A percentile compares a stretch with the other conserved stretches of the same genome.
Conservation (phyloP, 1,284 basidiomycete genomes). For the Moesziomyces parantarcticus region DNA sequence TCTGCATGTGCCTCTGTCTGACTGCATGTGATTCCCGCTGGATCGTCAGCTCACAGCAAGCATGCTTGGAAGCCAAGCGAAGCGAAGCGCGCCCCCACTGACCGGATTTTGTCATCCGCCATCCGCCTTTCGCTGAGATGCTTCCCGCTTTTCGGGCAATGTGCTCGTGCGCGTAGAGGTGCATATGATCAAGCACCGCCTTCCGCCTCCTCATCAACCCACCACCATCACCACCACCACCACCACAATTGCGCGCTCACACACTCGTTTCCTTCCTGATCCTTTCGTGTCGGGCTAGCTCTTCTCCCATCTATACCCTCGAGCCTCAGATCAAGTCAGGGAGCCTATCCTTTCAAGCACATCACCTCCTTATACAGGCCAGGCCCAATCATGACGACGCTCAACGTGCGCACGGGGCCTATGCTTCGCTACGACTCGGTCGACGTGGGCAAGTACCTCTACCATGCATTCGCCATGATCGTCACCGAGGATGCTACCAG, state of each 20-base stretch:
- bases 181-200: neutral
- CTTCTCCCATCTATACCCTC: constrained; percentile 1
- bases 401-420: constrained; percentile 73
- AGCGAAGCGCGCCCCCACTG: too few relatives aligned
- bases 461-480: constrained; percentile 75
- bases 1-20: too few relatives aligned
- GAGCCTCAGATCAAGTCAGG: too few relatives aligned
- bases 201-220: neutral
- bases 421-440: constrained; percentile 91
- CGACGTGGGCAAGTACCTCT: constrained; percentile 73
- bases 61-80: too few relatives aligned
- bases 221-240: neutral
- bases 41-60: too few relatives aligned
- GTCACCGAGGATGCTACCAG: constrained; percentile 78
- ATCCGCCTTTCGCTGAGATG: too few relatives aligned
- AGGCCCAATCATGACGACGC: constrained; percentile 50
- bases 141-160: too few relatives aligned
- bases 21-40: too few relatives aligned
- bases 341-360: neutral
- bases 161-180: too few relatives aligned
- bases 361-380: too few relatives aligned
- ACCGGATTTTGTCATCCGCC: too few relatives aligned
- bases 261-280: neutral
- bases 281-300: neutral
- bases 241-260: constrained; percentile 1